Conservation (phyloP, 2,329 filamentous ascomycete species). For the Colletotrichum tofieldiae region DNA sequence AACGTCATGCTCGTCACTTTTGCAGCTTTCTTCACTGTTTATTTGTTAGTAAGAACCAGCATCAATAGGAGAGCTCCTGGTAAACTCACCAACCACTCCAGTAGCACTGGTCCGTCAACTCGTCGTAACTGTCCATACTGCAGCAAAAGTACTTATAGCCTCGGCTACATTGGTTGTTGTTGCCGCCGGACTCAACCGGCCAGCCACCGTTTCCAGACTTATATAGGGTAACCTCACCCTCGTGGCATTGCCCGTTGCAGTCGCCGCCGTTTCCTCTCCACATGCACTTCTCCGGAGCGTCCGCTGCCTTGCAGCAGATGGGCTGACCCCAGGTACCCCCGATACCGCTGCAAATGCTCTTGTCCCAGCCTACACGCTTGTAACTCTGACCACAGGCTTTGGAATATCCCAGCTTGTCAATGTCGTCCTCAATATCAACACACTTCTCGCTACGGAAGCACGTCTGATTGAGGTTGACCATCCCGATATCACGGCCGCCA, state of each 20-base stretch:
- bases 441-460: not conserved
- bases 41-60: slow-evolving; percentile 3
- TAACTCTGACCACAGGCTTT: not conserved
- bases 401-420: not conserved
- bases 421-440: not conserved
- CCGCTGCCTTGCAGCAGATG: slow-evolving; percentile 5
- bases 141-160: slow-evolving; percentile 42
- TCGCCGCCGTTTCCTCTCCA: slow-evolving; percentile 39
- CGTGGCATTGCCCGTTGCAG: slow-evolving; percentile 42
- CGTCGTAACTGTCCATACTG: slow-evolving; percentile 12
- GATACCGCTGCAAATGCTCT: not conserved
- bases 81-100: slow-evolving; percentile 35
- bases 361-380: not conserved
- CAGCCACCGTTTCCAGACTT: slow-evolving; percentile 27
- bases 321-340: not conserved
- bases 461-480: not conserved
- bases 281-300: slow-evolving; percentile 5
- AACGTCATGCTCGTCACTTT: not conserved
- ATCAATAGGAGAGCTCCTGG: not conserved
- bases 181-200: slow-evolving; percentile 13
- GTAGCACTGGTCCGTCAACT: slow-evolving; percentile 18
- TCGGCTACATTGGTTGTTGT: slow-evolving; percentile 23
- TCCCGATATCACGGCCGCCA: not conserved
- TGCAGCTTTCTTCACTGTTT: slow-evolving; percentile 1
- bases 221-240: slow-evolving; percentile 36